A percentile compares a stretch with the other conserved stretches of the same genome.
phyloP scores from a whole-genome alignment of 768 basidiomycete species.

The Tephrocybe sp. region DNA sequence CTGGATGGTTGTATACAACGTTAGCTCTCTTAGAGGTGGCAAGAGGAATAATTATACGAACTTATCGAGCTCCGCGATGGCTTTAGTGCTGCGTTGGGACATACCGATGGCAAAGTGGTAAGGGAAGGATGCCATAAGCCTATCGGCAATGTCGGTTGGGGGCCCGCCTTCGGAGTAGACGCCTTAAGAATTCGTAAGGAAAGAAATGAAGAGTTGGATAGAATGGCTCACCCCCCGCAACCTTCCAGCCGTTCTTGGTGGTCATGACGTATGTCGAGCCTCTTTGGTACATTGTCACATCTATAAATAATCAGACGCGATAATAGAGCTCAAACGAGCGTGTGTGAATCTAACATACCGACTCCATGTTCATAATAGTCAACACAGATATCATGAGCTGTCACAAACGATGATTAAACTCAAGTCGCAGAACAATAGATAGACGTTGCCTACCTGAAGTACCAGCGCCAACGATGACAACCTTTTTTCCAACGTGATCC shows the following conservation, averaged over 20 bases:
- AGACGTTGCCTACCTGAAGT: constrained; percentile 50
- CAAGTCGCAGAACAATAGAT: constrained; percentile 13
- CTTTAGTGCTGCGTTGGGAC: constrained; percentile 27
- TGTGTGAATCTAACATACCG: constrained; percentile 15
- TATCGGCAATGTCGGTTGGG: constrained; percentile 48
- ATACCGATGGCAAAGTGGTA: constrained; percentile 28
- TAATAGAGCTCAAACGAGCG: neutral
- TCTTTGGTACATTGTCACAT: constrained; percentile 60
- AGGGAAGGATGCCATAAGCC: constrained; percentile 46
- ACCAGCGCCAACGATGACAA: constrained; percentile 64
- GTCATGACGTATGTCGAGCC: constrained; percentile 32
- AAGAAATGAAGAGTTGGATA: too few relatives aligned
- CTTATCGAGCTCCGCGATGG: constrained; percentile 57
- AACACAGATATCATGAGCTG: constrained; percentile 43
- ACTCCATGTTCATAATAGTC: constrained; percentile 46
- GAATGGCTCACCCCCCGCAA: constrained; percentile 24
- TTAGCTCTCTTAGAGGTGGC: neutral
- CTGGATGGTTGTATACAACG: constrained; percentile 20
- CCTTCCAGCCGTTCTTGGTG: constrained; percentile 16
- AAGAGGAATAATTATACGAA: constrained; percentile 18
- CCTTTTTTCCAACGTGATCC: constrained; percentile 66
- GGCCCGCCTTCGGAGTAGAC: constrained; percentile 47
- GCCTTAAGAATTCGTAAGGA: too few relatives aligned
- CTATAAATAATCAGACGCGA: constrained; percentile 27
- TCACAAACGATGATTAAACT: neutral